A percentile compares a stretch with the other conserved stretches of the same genome.
phyloP scores from a whole-genome alignment of 257 asterid species.

The Jasminum sambac region DNA sequence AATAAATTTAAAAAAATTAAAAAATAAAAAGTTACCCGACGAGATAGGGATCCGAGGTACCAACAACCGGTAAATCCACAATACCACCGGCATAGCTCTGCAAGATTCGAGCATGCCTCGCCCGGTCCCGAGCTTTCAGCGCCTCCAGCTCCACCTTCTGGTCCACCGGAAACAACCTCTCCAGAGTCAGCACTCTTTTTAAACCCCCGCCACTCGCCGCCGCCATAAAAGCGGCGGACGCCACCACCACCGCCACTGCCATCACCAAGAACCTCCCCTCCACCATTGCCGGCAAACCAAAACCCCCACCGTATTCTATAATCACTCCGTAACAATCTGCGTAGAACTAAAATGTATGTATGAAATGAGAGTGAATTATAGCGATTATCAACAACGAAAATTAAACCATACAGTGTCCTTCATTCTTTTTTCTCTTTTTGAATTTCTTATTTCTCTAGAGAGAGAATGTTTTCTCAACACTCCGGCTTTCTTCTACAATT shows the following conservation, averaged over 20 bases:
- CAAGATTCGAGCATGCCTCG: slow-evolving; percentile 73
- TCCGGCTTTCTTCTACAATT: neutral
- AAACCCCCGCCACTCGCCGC: slow-evolving; percentile 32
- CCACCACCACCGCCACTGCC: slow-evolving; percentile 25
- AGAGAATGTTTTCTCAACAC: neutral
- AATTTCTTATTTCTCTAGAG: neutral
- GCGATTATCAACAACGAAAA: slow-evolving; percentile 3
- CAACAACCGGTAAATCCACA: slow-evolving; percentile 68
- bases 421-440: neutral
- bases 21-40: slow-evolving; percentile 57
- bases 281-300: slow-evolving; percentile 48
- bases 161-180: slow-evolving; percentile 60
- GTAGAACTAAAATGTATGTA: neutral
- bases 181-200: slow-evolving; percentile 52
- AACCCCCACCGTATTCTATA: slow-evolving; percentile 3
- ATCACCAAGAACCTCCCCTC: slow-evolving; percentile 34
- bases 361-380: neutral
- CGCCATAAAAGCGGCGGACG: slow-evolving; percentile 25
- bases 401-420: neutral
- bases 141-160: slow-evolving; percentile 54
- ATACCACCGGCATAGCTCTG: slow-evolving; percentile 71
- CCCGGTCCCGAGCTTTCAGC: slow-evolving; percentile 70
- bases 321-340: neutral
- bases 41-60: slow-evolving; percentile 74
- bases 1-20: neutral